Percentiles rank a stretch among this genome's conserved stretches.
Evolutionary conservation across 2,329 filamentous ascomycete species (phyloP).

Genomic region (Coniella vitis): DNA sequence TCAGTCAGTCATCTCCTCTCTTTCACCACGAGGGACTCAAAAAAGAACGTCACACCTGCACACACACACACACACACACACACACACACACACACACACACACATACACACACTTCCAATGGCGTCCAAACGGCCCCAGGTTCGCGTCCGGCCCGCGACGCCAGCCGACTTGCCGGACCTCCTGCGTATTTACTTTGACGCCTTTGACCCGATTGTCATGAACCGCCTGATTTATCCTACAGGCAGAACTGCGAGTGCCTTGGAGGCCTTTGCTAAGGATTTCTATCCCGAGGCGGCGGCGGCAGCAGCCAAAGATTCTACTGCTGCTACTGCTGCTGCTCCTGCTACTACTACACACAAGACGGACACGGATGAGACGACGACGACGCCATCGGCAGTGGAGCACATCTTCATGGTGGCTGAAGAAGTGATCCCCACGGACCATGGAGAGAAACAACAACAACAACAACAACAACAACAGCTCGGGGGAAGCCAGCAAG

Average conservation of each 20-base stretch:
- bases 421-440: conserved; percentile 15
- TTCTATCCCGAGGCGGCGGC: conserved; percentile 11
- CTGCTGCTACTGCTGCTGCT: too few relatives aligned
- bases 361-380: neutral
- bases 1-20: too few relatives aligned
- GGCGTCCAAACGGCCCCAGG: neutral
- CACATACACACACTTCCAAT: too few relatives aligned
- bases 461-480: conserved; percentile 9
- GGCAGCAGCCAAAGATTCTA: too few relatives aligned
- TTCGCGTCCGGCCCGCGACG: conserved; percentile 8
- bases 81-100: too few relatives aligned
- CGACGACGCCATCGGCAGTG: neutral
- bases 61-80: too few relatives aligned
- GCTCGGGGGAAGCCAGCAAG: too few relatives aligned
- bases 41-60: too few relatives aligned
- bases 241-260: conserved; percentile 17
- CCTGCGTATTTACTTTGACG: conserved; percentile 7
- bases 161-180: conserved; percentile 4
- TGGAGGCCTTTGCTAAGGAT: conserved; percentile 14
- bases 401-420: conserved; percentile 20
- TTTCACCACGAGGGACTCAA: too few relatives aligned
- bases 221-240: conserved; percentile 21
- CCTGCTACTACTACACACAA: too few relatives aligned
- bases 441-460: neutral
- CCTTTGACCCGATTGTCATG: conserved; percentile 18